Percentiles rank a stretch among this genome's conserved stretches.
phyloP scores from a whole-genome alignment of 225 moss, liverwort and hornwort species.

The Pleurozium schreberi region DNA sequence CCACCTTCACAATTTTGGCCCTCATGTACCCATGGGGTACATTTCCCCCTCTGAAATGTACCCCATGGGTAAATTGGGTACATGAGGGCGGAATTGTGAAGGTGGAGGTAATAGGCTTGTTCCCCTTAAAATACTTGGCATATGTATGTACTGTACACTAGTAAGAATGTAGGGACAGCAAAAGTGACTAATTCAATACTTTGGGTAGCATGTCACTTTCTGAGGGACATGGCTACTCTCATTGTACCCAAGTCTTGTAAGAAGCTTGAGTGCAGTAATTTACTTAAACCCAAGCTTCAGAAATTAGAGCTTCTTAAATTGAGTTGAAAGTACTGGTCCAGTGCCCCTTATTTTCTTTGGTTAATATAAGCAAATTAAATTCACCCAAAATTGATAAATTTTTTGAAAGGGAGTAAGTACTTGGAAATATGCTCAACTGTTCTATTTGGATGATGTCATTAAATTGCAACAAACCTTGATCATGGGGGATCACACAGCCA shows the following conservation, averaged over 20 bases:
- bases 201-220: constrained; percentile 7
- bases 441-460: not conserved
- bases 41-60: not conserved
- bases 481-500: no score
- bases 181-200: constrained; percentile 1
- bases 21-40: not conserved
- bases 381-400: no score
- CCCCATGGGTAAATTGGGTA: not conserved
- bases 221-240: not conserved
- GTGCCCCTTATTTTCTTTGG: not conserved
- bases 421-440: not conserved
- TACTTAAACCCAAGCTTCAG: not conserved
- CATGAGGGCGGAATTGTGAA: not conserved
- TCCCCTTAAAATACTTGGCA: not conserved
- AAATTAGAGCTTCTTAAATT: not conserved
- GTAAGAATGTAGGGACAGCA: not conserved
- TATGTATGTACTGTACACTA: not conserved
- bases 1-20: not conserved
- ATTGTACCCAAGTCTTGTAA: not conserved
- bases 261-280: not conserved
- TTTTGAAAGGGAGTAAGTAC: not conserved
- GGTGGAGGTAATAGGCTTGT: not conserved
- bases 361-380: no score
- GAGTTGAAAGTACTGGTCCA: not conserved
- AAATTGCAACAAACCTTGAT: not conserved